Conservation (phyloP, 2,329 filamentous ascomycete genomes). For the Fusarium keratoplasticum region DNA sequence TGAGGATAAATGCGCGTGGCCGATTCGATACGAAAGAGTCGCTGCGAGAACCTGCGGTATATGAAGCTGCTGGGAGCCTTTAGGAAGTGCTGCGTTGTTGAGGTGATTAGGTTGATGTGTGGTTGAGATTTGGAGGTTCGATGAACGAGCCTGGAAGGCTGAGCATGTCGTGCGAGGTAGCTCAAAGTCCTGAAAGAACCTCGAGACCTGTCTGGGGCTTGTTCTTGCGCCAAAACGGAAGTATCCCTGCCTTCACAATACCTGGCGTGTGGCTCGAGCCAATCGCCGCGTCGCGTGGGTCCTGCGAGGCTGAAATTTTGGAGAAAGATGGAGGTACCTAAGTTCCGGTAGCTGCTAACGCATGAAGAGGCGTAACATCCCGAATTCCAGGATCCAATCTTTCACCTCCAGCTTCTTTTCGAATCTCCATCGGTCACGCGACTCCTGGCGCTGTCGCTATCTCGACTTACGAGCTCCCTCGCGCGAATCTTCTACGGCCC, state of each 20-base stretch:
- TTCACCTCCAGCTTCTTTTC: slow-evolving; percentile 19
- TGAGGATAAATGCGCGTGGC: background rate
- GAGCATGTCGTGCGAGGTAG: slow-evolving; percentile 15
- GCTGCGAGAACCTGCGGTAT: background rate
- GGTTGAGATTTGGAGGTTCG: slow-evolving; percentile 19
- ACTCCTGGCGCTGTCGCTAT: slow-evolving; percentile 14
- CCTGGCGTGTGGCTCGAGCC: slow-evolving; percentile 29
- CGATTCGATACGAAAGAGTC: background rate
- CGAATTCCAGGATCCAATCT: slow-evolving; percentile 30
- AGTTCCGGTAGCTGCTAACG: slow-evolving; percentile 2
- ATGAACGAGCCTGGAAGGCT: slow-evolving; percentile 38
- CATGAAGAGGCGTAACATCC: slow-evolving; percentile 36
- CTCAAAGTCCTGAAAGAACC: slow-evolving; percentile 7
- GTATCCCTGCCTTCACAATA: slow-evolving; percentile 29
- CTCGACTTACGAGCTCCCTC: slow-evolving; percentile 12
- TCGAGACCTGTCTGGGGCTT: slow-evolving; percentile 3
- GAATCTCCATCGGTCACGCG: slow-evolving; percentile 19
- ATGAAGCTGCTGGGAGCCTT: background rate
- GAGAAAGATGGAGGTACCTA: slow-evolving; percentile 17
- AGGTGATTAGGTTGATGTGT: slow-evolving; percentile 2
- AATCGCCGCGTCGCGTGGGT: slow-evolving; percentile 40
- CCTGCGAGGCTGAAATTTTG: slow-evolving; percentile 53
- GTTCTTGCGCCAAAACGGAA: background rate
- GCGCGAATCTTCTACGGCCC: slow-evolving; percentile 13
- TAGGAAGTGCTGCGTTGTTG: slow-evolving; percentile 4